phyloP scores from a whole-genome alignment of 208 protist genomes.

The Leishmania gerbilli region DNA sequence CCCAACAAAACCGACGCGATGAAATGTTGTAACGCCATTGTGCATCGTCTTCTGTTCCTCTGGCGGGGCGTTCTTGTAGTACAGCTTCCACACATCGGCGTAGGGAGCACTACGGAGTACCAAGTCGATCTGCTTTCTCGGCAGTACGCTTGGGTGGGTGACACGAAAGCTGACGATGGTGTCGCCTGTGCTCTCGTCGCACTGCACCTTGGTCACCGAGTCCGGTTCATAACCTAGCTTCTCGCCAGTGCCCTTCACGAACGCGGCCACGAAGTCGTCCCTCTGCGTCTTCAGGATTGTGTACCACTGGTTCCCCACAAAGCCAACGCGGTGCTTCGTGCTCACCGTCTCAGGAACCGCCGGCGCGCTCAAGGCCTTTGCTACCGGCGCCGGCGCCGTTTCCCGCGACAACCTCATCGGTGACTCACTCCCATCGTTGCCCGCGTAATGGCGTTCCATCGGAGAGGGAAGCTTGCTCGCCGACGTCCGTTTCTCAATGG shows the following conservation, averaged over 20 bases:
- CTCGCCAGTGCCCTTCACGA: constrained; percentile 46
- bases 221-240: constrained; percentile 37
- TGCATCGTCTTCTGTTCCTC: background rate
- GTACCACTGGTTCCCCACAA: constrained; percentile 61
- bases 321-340: constrained; percentile 64
- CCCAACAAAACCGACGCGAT: constrained; percentile 75
- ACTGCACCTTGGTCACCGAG: constrained; percentile 46
- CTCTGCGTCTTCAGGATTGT: constrained; percentile 35
- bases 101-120: constrained; percentile 54
- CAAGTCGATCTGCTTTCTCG: constrained; percentile 47
- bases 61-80: constrained; percentile 34
- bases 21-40: constrained; percentile 46
- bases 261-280: constrained; percentile 38
- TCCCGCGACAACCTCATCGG: background rate
- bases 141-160: constrained; percentile 34
- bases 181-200: constrained; percentile 50
- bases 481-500: background rate
- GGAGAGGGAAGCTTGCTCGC: background rate
- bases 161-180: constrained; percentile 63
- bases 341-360: constrained; percentile 5
- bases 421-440: background rate
- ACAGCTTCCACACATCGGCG: constrained; percentile 58
- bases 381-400: background rate
- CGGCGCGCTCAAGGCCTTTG: background rate
- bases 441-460: background rate